Percentiles rank a stretch among this genome's conserved stretches.
Conservation (phyloP, 495 filamentous ascomycete species). For the Xylaria acuta region DNA sequence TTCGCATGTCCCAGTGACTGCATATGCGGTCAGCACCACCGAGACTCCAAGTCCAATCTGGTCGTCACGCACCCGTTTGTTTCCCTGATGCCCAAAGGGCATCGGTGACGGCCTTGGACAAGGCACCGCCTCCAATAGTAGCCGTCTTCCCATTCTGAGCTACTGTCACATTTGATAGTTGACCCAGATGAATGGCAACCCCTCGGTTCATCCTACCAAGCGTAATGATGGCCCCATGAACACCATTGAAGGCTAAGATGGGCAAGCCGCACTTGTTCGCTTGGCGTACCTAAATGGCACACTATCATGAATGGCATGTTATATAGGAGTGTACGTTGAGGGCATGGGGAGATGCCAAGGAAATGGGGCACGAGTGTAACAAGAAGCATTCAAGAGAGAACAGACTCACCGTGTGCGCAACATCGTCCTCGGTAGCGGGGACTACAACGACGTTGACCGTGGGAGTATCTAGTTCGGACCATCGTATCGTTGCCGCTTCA, state of each 20-base stretch:
- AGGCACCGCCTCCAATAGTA: constrained; percentile 58
- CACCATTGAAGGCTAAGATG: constrained; percentile 57
- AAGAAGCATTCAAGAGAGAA: neutral
- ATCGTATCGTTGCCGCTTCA: constrained; percentile 49
- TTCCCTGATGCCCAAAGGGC: constrained; percentile 45
- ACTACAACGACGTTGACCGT: constrained; percentile 55
- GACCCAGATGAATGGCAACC: constrained; percentile 54
- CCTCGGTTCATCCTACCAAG: constrained; percentile 54
- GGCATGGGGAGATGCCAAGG: neutral
- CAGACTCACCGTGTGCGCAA: constrained; percentile 53
- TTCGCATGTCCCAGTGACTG: constrained; percentile 61
- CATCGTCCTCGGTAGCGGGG: constrained; percentile 57
- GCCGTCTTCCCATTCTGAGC: constrained; percentile 52
- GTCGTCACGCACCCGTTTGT: constrained; percentile 41
- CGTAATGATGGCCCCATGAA: constrained; percentile 52
- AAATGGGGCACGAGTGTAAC: neutral
- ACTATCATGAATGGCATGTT: constrained; percentile 5
- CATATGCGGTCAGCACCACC: constrained; percentile 23
- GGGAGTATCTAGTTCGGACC: constrained; percentile 49
- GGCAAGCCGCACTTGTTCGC: constrained; percentile 54
- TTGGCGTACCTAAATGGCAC: constrained; percentile 46
- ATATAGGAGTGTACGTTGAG: neutral
- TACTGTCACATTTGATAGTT: constrained; percentile 52
- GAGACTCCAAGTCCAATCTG: neutral
- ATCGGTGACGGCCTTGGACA: constrained; percentile 42